Conservation (phyloP, 768 basidiomycete genomes). For the Hericium erinaceus region DNA sequence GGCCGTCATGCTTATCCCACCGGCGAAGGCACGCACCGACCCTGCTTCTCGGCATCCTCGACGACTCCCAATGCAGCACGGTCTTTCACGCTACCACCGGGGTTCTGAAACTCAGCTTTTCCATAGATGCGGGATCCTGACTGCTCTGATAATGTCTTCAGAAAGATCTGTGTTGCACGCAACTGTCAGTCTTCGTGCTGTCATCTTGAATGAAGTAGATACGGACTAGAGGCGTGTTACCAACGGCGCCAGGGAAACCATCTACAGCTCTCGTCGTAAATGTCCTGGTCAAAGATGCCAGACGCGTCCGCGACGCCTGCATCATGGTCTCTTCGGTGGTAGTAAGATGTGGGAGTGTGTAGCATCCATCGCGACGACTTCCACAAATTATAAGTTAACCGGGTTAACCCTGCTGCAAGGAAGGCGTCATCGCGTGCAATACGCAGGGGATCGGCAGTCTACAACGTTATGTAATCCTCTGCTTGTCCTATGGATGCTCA, state of each 20-base stretch:
- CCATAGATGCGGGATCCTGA: constrained; percentile 80
- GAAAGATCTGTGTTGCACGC: constrained; percentile 51
- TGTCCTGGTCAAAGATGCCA: constrained; percentile 13
- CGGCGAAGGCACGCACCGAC: constrained; percentile 42
- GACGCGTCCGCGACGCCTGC: neutral
- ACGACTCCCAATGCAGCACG: constrained; percentile 89
- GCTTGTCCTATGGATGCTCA: neutral
- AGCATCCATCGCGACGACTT: too few relatives aligned
- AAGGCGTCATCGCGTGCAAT: neutral
- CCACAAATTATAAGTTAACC: neutral
- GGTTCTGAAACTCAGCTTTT: constrained; percentile 99
- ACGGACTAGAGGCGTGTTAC: constrained; percentile 86
- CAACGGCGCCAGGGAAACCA: constrained; percentile 83
- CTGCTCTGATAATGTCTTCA: constrained; percentile 72
- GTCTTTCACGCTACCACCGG: constrained; percentile 96
- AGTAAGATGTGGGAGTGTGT: too few relatives aligned
- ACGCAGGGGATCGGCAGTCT: neutral
- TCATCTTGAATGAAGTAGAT: neutral
- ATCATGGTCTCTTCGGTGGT: neutral
- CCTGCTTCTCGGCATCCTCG: constrained; percentile 76
- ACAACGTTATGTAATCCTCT: neutral
- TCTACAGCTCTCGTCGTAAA: constrained; percentile 37
- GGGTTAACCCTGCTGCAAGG: neutral
- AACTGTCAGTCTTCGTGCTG: constrained; percentile 4
- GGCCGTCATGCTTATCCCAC: neutral